These are phyloP conservation scores for Tetrapyrgos nigripes DNA, from an alignment of 1,284 basidiomycete species.

Conservation along the genomic window DNA sequence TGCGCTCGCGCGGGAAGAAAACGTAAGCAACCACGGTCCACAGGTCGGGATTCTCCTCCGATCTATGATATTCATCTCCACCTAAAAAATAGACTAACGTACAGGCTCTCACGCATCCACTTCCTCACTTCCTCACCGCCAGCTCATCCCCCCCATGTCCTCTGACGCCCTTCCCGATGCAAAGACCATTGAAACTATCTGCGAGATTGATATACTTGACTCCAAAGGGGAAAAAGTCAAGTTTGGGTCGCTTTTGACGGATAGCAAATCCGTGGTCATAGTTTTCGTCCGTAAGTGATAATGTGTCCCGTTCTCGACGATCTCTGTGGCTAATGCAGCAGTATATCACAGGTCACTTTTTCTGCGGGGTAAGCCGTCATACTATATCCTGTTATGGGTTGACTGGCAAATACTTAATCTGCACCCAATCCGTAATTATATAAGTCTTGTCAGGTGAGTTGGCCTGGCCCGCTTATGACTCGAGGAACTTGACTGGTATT, in stretches of 20 bases:
- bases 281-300: constrained; percentile 77
- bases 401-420: constrained; percentile 6
- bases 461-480: constrained; percentile 1
- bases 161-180: constrained; percentile 34
- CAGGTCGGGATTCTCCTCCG: no score
- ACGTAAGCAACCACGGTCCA: no score
- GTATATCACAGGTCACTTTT: constrained; percentile 59
- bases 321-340: neutral
- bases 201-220: constrained; percentile 48
- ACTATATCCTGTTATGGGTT: neutral
- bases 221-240: constrained; percentile 48
- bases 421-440: constrained; percentile 13
- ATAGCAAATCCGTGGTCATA: constrained; percentile 57
- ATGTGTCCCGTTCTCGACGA: constrained; percentile 26
- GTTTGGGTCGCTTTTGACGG: constrained; percentile 55
- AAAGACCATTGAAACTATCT: constrained; percentile 39
- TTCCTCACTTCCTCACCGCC: neutral
- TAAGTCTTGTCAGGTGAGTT: constrained; percentile 52
- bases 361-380: constrained; percentile 58
- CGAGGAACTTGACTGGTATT: neutral
- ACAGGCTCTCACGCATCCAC: no score
- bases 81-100: no score
- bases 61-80: no score
- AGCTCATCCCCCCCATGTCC: neutral
- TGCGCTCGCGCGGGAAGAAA: no score